Conservation (phyloP, 2,329 filamentous ascomycete species). For the Colletotrichum costaricense region DNA sequence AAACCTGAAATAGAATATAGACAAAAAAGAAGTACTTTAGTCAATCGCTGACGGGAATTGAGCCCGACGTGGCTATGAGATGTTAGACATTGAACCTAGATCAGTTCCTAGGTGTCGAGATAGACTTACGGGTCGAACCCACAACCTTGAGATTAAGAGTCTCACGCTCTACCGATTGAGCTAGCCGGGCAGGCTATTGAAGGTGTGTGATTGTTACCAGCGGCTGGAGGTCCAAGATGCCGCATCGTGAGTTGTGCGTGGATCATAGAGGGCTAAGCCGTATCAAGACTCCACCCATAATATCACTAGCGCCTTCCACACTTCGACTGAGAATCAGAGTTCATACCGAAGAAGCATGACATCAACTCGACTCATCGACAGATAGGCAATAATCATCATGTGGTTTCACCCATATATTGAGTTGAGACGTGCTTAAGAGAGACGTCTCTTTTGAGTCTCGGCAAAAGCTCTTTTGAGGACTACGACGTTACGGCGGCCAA, state of each 20-base stretch:
- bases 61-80: neutral
- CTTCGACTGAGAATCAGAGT: neutral
- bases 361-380: neutral
- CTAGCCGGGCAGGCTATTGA: constrained; percentile 59
- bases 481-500: too few relatives aligned
- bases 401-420: too few relatives aligned
- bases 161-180: constrained; percentile 80
- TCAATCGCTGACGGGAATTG: neutral
- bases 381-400: too few relatives aligned
- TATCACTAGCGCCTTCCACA: neutral
- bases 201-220: neutral
- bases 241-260: neutral
- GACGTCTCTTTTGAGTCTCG: too few relatives aligned
- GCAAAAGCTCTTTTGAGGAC: too few relatives aligned
- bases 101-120: neutral
- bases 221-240: neutral
- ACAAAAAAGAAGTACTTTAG: neutral
- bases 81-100: neutral
- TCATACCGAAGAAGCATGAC: neutral
- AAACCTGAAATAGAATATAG: neutral
- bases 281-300: neutral
- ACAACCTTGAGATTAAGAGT: constrained; percentile 73
- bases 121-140: constrained; percentile 55
- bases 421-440: too few relatives aligned
- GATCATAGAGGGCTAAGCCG: neutral